These are phyloP conservation scores for Xerophyta viscosa DNA, from an alignment of 106 monocot species.

Conservation along the genomic window DNA sequence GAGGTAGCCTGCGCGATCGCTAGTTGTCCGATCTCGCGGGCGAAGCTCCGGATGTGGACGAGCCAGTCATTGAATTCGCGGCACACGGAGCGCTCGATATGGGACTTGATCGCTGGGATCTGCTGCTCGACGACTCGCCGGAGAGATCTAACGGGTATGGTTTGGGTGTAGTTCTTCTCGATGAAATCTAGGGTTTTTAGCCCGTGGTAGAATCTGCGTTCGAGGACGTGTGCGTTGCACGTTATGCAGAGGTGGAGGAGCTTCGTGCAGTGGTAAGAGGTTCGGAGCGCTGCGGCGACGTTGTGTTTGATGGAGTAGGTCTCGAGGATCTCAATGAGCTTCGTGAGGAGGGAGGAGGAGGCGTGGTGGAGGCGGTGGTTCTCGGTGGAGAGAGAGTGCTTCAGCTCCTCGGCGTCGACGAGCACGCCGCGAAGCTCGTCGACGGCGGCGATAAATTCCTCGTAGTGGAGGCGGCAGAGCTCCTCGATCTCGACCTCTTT, in stretches of 20 bases:
- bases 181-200: slow-evolving; percentile 40
- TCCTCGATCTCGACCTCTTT: slow-evolving; percentile 80
- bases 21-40: slow-evolving; percentile 70
- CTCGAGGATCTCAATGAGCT: slow-evolving; percentile 51
- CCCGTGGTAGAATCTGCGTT: slow-evolving; percentile 34
- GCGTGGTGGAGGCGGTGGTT: slow-evolving; percentile 46
- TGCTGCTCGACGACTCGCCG: slow-evolving; percentile 30
- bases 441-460: slow-evolving; percentile 66
- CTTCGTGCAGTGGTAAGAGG: slow-evolving; percentile 29
- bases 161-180: slow-evolving; percentile 35
- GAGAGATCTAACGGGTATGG: slow-evolving; percentile 30
- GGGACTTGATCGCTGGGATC: slow-evolving; percentile 40
- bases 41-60: slow-evolving; percentile 49
- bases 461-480: slow-evolving; percentile 62
- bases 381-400: slow-evolving; percentile 29
- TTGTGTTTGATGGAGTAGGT: slow-evolving; percentile 47
- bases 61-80: slow-evolving; percentile 82
- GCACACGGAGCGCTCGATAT: slow-evolving; percentile 63
- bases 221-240: slow-evolving; percentile 35
- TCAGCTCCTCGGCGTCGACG: slow-evolving; percentile 61
- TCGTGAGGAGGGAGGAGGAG: slow-evolving; percentile 32
- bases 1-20: slow-evolving; percentile 70
- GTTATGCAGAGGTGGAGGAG: slow-evolving; percentile 36
- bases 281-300: slow-evolving; percentile 31
- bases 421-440: slow-evolving; percentile 66